phyloP scores from a whole-genome alignment of 1,284 basidiomycete species.

The Apiotrichum laibachii region DNA sequence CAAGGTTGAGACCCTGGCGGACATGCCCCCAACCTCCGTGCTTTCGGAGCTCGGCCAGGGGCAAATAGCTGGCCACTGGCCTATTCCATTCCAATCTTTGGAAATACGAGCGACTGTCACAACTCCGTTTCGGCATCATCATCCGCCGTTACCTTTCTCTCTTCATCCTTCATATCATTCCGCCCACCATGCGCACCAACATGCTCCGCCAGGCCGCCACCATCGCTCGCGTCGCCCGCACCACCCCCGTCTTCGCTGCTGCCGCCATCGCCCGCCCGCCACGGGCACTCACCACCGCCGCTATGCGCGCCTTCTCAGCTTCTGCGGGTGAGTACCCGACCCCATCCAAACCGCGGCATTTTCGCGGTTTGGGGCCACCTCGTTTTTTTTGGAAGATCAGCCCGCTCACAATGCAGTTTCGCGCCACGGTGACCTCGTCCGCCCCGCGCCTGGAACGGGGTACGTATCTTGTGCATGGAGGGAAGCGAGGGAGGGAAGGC shows the following conservation, averaged over 20 bases:
- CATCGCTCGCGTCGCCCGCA: background rate
- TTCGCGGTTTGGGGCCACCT: no score
- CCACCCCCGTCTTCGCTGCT: background rate
- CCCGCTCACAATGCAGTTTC: constrained; percentile 18
- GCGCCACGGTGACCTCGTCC: constrained; percentile 56
- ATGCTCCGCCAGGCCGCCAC: background rate
- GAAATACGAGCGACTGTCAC: background rate
- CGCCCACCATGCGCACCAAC: constrained; percentile 1
- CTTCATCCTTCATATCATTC: background rate
- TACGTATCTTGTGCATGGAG: constrained; percentile 23
- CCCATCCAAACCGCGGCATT: background rate
- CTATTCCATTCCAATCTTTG: background rate
- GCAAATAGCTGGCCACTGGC: no score
- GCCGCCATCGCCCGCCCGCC: background rate
- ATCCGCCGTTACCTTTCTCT: background rate
- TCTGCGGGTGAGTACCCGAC: background rate
- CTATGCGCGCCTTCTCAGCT: constrained; percentile 2
- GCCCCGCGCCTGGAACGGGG: constrained; percentile 56
- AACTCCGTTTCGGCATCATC: no score
- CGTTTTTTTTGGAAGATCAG: no score
- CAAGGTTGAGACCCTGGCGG: no score
- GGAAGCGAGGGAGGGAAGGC: no score
- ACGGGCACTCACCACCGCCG: background rate
- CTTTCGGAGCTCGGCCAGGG: no score
- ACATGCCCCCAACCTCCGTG: no score